Evolutionary conservation across 1,139 yeast genomes (phyloP).

Genomic region (Candida sp.): DNA sequence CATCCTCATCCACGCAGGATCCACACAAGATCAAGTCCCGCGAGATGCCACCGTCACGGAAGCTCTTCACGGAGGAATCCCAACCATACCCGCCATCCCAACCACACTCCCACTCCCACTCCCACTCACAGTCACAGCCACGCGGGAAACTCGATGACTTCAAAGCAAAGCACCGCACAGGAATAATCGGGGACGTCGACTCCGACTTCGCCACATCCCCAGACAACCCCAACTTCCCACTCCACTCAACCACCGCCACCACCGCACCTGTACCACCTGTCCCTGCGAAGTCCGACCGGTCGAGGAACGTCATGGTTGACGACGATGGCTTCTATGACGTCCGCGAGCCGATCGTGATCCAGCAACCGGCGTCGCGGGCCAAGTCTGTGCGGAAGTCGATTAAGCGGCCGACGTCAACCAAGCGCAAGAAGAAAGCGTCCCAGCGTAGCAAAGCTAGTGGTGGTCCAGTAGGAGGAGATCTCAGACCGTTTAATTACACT

Average conservation of each 20-base stretch:
- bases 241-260: too few relatives aligned
- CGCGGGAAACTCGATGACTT: neutral
- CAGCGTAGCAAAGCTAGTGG: conserved; percentile 13
- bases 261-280: neutral
- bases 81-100: too few relatives aligned
- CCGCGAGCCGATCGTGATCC: conserved; percentile 34
- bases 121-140: too few relatives aligned
- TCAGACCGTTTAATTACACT: conserved; percentile 60
- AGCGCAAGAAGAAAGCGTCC: conserved; percentile 15
- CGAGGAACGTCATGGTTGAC: conserved; percentile 8
- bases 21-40: too few relatives aligned
- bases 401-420: conserved; percentile 19
- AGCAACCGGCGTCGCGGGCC: conserved; percentile 30
- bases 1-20: too few relatives aligned
- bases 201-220: neutral
- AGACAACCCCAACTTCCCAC: neutral
- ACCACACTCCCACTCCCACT: too few relatives aligned
- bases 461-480: conserved; percentile 13
- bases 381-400: conserved; percentile 43
- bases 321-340: conserved; percentile 46
- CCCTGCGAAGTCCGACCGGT: neutral
- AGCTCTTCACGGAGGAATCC: too few relatives aligned
- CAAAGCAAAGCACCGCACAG: neutral
- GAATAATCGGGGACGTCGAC: neutral
- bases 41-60: too few relatives aligned